Evolutionary conservation across 371 early-diverging fungal species (phyloP).

Genomic region (Mucor plumbeus): DNA sequence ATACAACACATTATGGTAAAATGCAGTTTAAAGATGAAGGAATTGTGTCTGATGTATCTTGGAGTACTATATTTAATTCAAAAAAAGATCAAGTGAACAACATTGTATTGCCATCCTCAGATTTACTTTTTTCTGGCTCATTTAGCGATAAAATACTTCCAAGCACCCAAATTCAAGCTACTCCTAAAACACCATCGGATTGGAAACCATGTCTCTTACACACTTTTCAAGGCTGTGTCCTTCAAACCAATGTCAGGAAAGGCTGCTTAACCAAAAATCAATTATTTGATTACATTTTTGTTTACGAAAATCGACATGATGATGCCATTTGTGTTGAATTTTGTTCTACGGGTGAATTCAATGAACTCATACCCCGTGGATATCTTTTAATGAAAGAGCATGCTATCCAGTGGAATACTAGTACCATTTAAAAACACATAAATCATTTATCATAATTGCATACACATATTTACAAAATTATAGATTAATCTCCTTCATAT

Average conservation of each 20-base stretch:
- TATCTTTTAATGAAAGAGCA: not conserved
- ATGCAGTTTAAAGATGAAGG: conserved; percentile 5
- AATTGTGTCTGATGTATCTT: not conserved
- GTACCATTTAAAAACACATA: not conserved
- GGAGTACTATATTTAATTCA: not conserved
- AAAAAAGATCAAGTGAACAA: not conserved
- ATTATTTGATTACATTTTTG: not conserved
- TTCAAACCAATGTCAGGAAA: not conserved
- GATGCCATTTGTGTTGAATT: conserved; percentile 6
- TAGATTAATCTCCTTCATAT: no score
- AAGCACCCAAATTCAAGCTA: not conserved
- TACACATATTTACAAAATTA: no score
- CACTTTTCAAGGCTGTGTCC: not conserved
- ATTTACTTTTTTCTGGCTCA: not conserved
- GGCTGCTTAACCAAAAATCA: not conserved
- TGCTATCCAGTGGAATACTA: not conserved
- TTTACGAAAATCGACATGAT: conserved; percentile 6
- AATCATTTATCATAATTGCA: not conserved
- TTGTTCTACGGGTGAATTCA: not conserved
- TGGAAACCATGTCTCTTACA: not conserved
- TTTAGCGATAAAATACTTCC: not conserved
- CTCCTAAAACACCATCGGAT: not conserved
- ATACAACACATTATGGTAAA: not conserved
- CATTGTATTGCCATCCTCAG: not conserved
- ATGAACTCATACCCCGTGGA: not conserved